Evolutionary conservation across 495 filamentous ascomycete species (phyloP).

Genomic region (Margaritispora aquatica): DNA sequence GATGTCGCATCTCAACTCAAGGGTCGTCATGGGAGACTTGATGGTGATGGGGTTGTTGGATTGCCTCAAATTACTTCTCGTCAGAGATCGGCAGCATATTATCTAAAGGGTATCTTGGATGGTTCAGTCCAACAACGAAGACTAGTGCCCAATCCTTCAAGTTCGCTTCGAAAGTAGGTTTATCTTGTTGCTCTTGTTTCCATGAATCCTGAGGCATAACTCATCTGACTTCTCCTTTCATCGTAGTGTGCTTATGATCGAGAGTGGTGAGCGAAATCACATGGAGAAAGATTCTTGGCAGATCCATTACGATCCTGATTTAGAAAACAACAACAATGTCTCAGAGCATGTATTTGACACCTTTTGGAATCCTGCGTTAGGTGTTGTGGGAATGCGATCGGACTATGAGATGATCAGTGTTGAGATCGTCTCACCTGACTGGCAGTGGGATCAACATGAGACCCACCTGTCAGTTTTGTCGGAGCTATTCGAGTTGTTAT

Average conservation of each 20-base stretch:
- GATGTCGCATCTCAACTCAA: too few species aligned
- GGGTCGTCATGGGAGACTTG: too few species aligned
- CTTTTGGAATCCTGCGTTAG: neutral
- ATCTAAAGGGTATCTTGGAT: neutral
- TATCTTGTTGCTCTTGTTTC: too few species aligned
- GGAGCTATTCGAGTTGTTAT: too few species aligned
- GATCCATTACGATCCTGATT: neutral
- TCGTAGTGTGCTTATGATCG: neutral
- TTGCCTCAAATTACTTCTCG: neutral
- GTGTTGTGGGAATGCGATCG: too few species aligned
- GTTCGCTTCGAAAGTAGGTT: too few species aligned
- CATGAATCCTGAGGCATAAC: too few species aligned
- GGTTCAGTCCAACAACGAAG: neutral
- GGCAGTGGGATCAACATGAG: neutral
- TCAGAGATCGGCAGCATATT: neutral
- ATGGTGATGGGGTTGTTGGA: neutral
- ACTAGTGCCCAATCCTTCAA: too few species aligned
- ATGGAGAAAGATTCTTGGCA: neutral
- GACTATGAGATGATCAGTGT: neutral
- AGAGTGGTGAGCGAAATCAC: neutral
- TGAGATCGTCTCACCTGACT: neutral
- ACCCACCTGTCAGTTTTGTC: too few species aligned
- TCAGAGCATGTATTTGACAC: neutral
- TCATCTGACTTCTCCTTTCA: neutral
- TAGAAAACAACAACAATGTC: neutral